Evolutionary conservation across 2,329 filamentous ascomycete species (phyloP), one percentile per base, ranked within the genome.

Genomic region (Exophiala xenobiotica): DNA sequence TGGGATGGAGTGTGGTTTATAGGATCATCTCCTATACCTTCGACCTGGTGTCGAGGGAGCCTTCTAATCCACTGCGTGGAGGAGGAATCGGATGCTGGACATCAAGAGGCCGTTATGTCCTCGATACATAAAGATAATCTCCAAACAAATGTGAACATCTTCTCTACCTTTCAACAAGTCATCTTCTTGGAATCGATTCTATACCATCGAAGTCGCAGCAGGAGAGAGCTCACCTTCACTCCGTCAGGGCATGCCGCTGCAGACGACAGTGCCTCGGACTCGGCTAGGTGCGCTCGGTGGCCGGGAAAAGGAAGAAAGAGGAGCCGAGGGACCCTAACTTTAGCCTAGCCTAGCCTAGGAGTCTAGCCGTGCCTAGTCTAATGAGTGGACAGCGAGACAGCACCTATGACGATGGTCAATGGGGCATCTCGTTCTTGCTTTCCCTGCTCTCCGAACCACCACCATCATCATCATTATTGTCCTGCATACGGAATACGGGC

Each of bases 21-120:
- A 77, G 77, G 75, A 52, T 77, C 76, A 78, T 78, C 75, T 68
- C 72, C 77, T 78, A 78, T 72, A 64, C 53, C 70, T 75, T 72
- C 70, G 69, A 70, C 74, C 74, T 74, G 70, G 73, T 54, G 62
- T 64, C 66, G 62, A 66, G 64, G 67, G 68, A 63, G 67, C 70
- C 64, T 55, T 49, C 19, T 11, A n/a, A 39, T 64, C 63, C 61
- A 63, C 66, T 64, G 64, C 64, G 50, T 55, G 59, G 64, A 51
- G 40, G 41, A 68, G 70, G 76, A 78, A 78, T 68, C 61, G 56
- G 77, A 78, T 79, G 77, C 77, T 72, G 76, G 68, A 64, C 14
- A 35, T 43, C 35, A 44, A 47, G 52, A 37, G 11, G 14, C 46
- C n/a, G 12, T 24, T 18, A 16, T 56, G 70, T 72, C n/a, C 74